phyloP scores from a whole-genome alignment of 139 green algal species.

The Picochlorum sp. region DNA sequence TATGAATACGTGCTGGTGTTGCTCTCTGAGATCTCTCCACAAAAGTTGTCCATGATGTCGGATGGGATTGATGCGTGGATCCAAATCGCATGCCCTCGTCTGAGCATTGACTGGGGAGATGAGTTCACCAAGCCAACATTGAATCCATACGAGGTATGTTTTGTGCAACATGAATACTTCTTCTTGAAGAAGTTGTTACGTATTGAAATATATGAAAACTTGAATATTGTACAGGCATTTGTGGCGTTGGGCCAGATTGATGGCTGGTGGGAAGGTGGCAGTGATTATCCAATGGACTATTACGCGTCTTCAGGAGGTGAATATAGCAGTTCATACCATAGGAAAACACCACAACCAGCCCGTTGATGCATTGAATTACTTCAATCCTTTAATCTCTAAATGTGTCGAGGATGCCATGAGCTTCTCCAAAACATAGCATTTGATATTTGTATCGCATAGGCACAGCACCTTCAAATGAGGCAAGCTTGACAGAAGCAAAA shows the following conservation, averaged over 20 bases:
- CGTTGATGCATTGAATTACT: not conserved
- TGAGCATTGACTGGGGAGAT: conserved; percentile 99
- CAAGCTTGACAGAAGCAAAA: conserved; percentile 17
- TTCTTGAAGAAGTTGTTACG: not conserved
- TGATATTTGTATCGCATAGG: not conserved
- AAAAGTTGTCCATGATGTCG: conserved; percentile 59
- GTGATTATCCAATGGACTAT: conserved; percentile 95
- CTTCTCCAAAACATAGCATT: conserved; percentile 9
- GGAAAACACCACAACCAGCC: conserved; percentile 10
- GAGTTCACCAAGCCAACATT: conserved; percentile 83
- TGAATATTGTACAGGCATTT: conserved; percentile 31
- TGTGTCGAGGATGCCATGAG: conserved; percentile 4
- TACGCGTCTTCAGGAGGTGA: conserved; percentile 83
- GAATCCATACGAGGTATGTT: conserved; percentile 79
- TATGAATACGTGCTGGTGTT: conserved; percentile 40
- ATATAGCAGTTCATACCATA: conserved; percentile 81
- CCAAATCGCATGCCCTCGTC: conserved; percentile 86
- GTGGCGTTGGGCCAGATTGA: conserved; percentile 67
- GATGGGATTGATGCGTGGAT: conserved; percentile 67
- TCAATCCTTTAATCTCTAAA: not conserved
- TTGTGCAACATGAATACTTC: no score
- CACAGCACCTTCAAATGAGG: conserved; percentile 6
- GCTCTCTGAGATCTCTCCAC: conserved; percentile 71
- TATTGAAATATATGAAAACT: not conserved
- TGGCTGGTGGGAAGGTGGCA: conserved; percentile 12